A percentile compares a stretch with the other conserved stretches of the same genome.
phyloP scores from a whole-genome alignment of 805 yeast species.

The Hanseniaspora clermontiae region DNA sequence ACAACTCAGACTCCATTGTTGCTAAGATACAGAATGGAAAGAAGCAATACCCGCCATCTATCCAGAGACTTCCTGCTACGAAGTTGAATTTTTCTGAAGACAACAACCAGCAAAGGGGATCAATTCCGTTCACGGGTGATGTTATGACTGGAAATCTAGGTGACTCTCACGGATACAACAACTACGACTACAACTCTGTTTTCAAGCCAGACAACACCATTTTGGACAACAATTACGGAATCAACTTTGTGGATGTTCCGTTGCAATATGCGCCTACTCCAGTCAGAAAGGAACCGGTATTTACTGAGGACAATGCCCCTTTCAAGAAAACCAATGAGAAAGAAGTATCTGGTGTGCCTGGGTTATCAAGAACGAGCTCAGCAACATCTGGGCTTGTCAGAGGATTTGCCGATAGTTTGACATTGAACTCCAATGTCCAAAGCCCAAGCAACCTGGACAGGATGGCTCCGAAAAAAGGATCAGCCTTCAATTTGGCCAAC shows the following conservation, averaged over 20 bases:
- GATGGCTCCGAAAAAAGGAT: not conserved
- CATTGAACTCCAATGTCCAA: not conserved
- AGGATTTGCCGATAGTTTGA: conserved; percentile 9
- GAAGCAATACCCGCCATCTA: conserved; percentile 35
- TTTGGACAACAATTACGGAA: conserved; percentile 25
- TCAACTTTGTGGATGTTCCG: conserved; percentile 29
- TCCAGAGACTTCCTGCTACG: conserved; percentile 76
- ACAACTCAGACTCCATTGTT: not conserved
- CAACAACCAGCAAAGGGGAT: conserved; percentile 17
- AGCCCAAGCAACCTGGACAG: not conserved
- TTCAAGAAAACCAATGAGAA: not conserved
- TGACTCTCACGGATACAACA: conserved; percentile 44
- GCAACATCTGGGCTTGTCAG: not conserved
- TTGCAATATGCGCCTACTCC: conserved; percentile 17
- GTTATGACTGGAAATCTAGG: conserved; percentile 31
- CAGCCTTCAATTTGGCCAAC: not conserved
- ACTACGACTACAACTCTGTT: conserved; percentile 66
- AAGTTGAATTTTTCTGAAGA: conserved; percentile 44
- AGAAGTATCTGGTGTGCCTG: not conserved
- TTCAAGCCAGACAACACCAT: conserved; percentile 35
- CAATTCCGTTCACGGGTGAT: conserved; percentile 29
- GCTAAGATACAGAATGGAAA: not conserved
- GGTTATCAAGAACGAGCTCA: not conserved
- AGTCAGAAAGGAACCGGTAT: not conserved
- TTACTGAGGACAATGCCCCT: not conserved